Evolutionary conservation across 2,329 filamentous ascomycete genomes (phyloP), one percentile per base, ranked within the genome.

Genomic region (Ophiostoma fasciatum): DNA sequence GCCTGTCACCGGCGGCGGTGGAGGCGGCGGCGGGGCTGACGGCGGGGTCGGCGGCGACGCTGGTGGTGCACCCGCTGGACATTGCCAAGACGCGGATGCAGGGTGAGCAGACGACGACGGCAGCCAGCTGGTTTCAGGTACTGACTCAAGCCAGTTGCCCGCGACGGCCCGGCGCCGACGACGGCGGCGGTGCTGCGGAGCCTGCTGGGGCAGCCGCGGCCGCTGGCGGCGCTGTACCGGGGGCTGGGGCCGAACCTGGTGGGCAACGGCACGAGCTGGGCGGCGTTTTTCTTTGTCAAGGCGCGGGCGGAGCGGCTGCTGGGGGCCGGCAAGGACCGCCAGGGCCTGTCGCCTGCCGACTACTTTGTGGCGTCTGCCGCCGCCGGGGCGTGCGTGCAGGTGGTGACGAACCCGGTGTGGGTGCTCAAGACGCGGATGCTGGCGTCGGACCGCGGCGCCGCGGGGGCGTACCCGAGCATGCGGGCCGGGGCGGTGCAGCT

Each of bases 401-500:
- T 82, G 21, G 66, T 88, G 45, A 96, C 90, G 21, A 96, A 96
- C 54, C 90, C 90, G 3, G 78, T 98, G 48, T 98, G 90, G 90
- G 90, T 98, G 3, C 75, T 98, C 55, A 96, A 96, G 64, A 96
- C 88, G 8, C 80, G 90, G 44, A 96, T 98, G 85, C 66, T 96
- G 18, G 84, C 85, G 21, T 87, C 82, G 4, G 82, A 90, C 46
- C 71, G 73, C 33, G 65, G 71, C 37, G 68, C 74, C 6, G 71
- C 68, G 2, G 84, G 84, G 12, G 90, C 88, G 2, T 98, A 98
- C 57, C 68, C 72, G 13, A 78, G 73, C 45, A 82, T 94, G 64
- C 60, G 66, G 45, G 68, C 76, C 33, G 90, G 90, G 20, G 70
- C 77, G 3, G 56, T 55, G 26, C 68, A 74, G 30, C 72, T 98